Evolutionary conservation across 179 eudicot species (phyloP).

Genomic region (Sideroxylon spinosum): DNA sequence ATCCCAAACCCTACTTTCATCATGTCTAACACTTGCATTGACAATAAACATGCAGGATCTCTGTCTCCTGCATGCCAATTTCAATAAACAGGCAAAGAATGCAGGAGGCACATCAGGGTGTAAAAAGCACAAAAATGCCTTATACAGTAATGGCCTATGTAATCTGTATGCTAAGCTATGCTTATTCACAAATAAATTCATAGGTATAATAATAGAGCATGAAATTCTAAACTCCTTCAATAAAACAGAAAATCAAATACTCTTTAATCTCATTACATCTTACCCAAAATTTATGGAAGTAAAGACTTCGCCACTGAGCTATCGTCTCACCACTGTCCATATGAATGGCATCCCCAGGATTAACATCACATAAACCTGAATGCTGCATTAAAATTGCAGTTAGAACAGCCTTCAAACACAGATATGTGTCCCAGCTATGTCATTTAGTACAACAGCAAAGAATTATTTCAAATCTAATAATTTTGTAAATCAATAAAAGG

Average conservation of each 20-base stretch:
- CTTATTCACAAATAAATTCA: neutral
- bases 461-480: neutral
- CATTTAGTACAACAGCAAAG: neutral
- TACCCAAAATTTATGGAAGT: slow-evolving; percentile 51
- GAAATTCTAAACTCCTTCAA: neutral
- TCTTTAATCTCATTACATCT: slow-evolving; percentile 9
- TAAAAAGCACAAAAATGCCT: neutral
- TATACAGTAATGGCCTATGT: neutral
- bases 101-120: neutral
- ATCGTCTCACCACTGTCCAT: slow-evolving; percentile 66
- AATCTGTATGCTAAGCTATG: neutral
- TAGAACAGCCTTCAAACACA: neutral
- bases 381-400: slow-evolving; percentile 44
- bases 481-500: neutral
- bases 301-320: slow-evolving; percentile 63
- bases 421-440: neutral
- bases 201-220: neutral
- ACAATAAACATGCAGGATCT: neutral
- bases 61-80: neutral
- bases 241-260: neutral
- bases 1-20: neutral
- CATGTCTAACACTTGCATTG: neutral
- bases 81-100: neutral
- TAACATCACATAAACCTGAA: slow-evolving; percentile 51
- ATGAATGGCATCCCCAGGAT: slow-evolving; percentile 63